Conservation (phyloP, 306 rosid genomes). For the Vigna mungo region DNA sequence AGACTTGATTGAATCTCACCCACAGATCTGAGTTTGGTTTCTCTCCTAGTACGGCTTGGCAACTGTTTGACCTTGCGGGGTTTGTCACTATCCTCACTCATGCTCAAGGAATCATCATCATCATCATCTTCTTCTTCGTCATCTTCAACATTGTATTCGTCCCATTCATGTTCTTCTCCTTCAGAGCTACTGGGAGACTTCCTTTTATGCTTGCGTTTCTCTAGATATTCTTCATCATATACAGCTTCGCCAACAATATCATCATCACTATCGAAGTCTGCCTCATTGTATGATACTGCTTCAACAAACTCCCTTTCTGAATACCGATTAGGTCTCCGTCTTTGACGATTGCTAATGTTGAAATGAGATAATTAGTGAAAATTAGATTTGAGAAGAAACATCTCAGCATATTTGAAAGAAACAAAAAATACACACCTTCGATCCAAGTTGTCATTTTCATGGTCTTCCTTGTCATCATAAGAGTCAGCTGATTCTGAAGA, state of each 20-base stretch:
- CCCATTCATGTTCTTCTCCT: slow-evolving; percentile 93
- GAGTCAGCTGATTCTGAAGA: slow-evolving; percentile 81
- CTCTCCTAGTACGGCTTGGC: slow-evolving; percentile 85
- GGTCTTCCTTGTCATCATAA: slow-evolving; percentile 70
- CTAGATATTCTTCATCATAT: slow-evolving; percentile 92
- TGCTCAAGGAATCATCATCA: slow-evolving; percentile 64
- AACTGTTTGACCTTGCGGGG: slow-evolving; percentile 70
- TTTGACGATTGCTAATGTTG: slow-evolving; percentile 70
- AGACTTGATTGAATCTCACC: slow-evolving; percentile 85
- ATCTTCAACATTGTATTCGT: slow-evolving; percentile 91
- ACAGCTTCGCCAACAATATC: slow-evolving; percentile 98
- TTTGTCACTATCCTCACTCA: slow-evolving; percentile 89
- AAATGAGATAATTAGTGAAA: slow-evolving; percentile 38
- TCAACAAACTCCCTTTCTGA: slow-evolving; percentile 85
- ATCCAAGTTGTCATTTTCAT: slow-evolving; percentile 64
- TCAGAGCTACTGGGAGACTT: slow-evolving; percentile 92
- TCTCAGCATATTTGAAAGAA: not conserved
- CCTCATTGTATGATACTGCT: slow-evolving; percentile 79
- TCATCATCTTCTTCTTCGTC: slow-evolving; percentile 69
- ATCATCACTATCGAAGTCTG: slow-evolving; percentile 88
- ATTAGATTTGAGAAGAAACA: slow-evolving; percentile 15
- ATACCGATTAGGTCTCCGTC: slow-evolving; percentile 90
- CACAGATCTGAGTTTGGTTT: slow-evolving; percentile 83
- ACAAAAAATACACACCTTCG: slow-evolving; percentile 63
- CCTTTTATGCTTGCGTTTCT: slow-evolving; percentile 86